phyloP scores from a whole-genome alignment of 768 basidiomycete genomes.

The Trametes sanguinea region DNA sequence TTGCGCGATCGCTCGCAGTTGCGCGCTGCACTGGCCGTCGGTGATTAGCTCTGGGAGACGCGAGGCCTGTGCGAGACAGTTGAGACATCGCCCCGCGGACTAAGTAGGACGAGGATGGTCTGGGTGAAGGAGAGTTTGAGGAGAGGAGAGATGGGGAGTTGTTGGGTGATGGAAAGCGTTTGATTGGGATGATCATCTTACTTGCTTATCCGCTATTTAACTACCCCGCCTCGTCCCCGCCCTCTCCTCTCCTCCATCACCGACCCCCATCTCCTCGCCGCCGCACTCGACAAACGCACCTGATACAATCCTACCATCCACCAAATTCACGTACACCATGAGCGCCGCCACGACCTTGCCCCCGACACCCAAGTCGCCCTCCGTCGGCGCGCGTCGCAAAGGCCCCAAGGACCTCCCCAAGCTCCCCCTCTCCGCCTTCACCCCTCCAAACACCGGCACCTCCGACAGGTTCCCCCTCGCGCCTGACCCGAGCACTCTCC shows the following conservation, averaged over 20 bases:
- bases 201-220: not conserved
- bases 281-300: not conserved
- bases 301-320: not conserved
- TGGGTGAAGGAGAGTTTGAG: too few species aligned
- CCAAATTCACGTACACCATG: conserved; percentile 8
- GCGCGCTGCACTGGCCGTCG: not conserved
- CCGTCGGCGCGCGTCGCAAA: conserved; percentile 55
- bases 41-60: not conserved
- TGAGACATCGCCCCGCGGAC: conserved; percentile 8
- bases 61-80: not conserved
- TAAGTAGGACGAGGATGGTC: too few species aligned
- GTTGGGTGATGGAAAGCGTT: not conserved
- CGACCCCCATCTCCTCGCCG: not conserved
- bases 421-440: conserved; percentile 77
- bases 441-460: conserved; percentile 66
- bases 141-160: not conserved
- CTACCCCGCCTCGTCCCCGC: not conserved
- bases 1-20: not conserved
- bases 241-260: conserved; percentile 3
- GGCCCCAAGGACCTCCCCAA: conserved; percentile 65
- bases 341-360: conserved; percentile 14
- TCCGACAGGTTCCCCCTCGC: conserved; percentile 68
- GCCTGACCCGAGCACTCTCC: conserved; percentile 65
- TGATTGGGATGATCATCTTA: conserved; percentile 14
- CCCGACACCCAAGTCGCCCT: conserved; percentile 40